Base-by-base conservation (phyloP, 371 early-diverging fungal species). In the Chytridium lagenaria region DNA sequence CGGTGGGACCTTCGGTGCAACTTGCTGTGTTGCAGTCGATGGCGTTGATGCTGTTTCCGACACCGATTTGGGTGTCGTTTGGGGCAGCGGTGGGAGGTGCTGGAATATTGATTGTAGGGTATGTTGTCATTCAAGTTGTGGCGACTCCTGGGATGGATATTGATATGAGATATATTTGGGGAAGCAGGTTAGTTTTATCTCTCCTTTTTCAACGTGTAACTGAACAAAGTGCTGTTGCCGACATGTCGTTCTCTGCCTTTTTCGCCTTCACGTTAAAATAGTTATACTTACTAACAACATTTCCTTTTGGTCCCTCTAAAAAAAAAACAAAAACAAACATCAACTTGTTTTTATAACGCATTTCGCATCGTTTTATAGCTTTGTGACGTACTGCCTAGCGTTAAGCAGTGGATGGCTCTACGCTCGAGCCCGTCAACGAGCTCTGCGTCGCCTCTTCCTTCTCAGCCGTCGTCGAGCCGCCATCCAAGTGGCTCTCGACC, bases 31-130 rank as follows among this genome's bases (percentile, higher is more conserved):
- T 74, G 59, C 74, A 74, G 69, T 68, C 74, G 12, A 30, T 69
- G 22, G 69, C 64, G 23, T 69, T 69, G 16, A 74, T 74, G 74
- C 19, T 65, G n/a, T 74, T 69, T 39, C 74, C 74, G 19, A n/a
- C 52, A 15, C 26, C 50, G 19, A 19, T 74, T 5, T 5, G 30
- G 31, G 37, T 15, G 22, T 61, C 69, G 2, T 65, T 69, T 44
- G n/a, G 12, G n/a, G 28, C 40, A 1, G 59, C 65, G 2, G 26
- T 36, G 22, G 40, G 0, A 31, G 59, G 50, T 0, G 7, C 69
- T n/a, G 63, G 3, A 34, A 36, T 34, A 34, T 1, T 64, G 7
- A 26, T 44, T 30, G 22, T 59, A 23, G 22, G 39, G 23, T 15
- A 22, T 30, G 40, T 61, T 15, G 38, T 39, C 0, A 10, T 26